A percentile compares a stretch with the other conserved stretches of the same genome.
Evolutionary conservation across 2,329 filamentous ascomycete genomes (phyloP).

Genomic region (Pyrenochaeta sp.): DNA sequence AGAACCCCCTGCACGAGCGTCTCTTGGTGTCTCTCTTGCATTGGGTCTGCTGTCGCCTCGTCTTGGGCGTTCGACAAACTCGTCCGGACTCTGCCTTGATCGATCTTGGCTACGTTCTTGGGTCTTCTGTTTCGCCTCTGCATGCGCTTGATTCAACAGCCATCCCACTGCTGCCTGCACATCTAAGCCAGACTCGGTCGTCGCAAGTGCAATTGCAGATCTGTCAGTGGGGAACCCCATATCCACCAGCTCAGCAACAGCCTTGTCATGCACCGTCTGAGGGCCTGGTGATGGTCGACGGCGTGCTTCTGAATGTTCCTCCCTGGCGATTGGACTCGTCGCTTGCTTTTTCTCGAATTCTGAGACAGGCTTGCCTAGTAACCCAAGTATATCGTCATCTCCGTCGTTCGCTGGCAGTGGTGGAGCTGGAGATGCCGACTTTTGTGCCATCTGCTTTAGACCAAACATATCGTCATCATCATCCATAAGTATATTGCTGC

Average conservation of each 20-base stretch:
- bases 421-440: slow-evolving; percentile 30
- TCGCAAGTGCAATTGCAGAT: slow-evolving; percentile 78
- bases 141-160: slow-evolving; percentile 90
- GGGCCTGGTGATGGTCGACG: slow-evolving; percentile 32
- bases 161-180: slow-evolving; percentile 88
- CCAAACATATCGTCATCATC: slow-evolving; percentile 90
- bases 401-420: slow-evolving; percentile 25
- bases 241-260: slow-evolving; percentile 87
- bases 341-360: slow-evolving; percentile 54
- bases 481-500: slow-evolving; percentile 53
- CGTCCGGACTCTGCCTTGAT: slow-evolving; percentile 35
- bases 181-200: slow-evolving; percentile 80
- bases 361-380: slow-evolving; percentile 67
- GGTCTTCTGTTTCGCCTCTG: slow-evolving; percentile 77
- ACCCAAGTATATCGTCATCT: slow-evolving; percentile 70
- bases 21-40: slow-evolving; percentile 47
- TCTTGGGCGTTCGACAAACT: slow-evolving; percentile 33
- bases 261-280: slow-evolving; percentile 71
- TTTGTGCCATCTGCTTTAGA: slow-evolving; percentile 69
- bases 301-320: slow-evolving; percentile 12
- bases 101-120: slow-evolving; percentile 45
- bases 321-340: slow-evolving; percentile 14
- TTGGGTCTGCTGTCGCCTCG: slow-evolving; percentile 33
- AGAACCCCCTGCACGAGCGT: slow-evolving; percentile 43
- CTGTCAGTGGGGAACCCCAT: slow-evolving; percentile 93